Evolutionary conservation across 2,329 filamentous ascomycete genomes (phyloP), one percentile per base, ranked within the genome.

Genomic region (Cladophialophora exuberans): DNA sequence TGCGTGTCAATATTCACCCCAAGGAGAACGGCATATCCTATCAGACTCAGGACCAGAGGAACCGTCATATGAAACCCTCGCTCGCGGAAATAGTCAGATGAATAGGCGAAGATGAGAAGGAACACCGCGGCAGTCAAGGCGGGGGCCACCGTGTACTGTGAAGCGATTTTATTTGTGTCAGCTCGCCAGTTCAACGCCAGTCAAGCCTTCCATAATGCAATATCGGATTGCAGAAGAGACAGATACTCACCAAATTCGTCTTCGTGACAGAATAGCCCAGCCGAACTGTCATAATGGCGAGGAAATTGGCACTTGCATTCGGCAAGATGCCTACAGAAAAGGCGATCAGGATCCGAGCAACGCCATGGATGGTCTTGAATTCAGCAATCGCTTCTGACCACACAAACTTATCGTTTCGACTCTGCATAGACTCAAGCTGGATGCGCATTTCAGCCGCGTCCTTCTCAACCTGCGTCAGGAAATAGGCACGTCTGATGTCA

Each of bases 391-490:
- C 39, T n/a, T 43, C 39, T 7, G 39, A 43, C 39, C 39, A 43
- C 17, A 43, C 20, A 6, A 10, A 43, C 18, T 23, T 17, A 6
- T 43, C 39, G 23, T 22, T 43, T n/a, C 39, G 39, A 20, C 23
- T 43, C 18, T 43, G 4, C 39, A 43, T 43, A 6, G 83, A 87
- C 67, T 93, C 89, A 48, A 89, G 79, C 59, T 87, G 85, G 59
- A 91, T 88, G n/a, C 88, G 85, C 64, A 84, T 82, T 64, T 83
- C 85, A 3, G 88, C 88, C 0, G 90, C 78, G 5, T 77, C 74
- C 65, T 83, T 86, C 68, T 92, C 86, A 1, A 84, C 82, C 2
- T 80, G 75, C 52, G 70, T 83, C 17, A 91, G 76, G 64, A 91
- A 91, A 1, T 69, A 75, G 1, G 87, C 86, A 61, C 13, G 28